Base-by-base conservation (phyloP, 1,284 basidiomycete genomes). In the Cutaneotrichosporon arboriforme region DNA sequence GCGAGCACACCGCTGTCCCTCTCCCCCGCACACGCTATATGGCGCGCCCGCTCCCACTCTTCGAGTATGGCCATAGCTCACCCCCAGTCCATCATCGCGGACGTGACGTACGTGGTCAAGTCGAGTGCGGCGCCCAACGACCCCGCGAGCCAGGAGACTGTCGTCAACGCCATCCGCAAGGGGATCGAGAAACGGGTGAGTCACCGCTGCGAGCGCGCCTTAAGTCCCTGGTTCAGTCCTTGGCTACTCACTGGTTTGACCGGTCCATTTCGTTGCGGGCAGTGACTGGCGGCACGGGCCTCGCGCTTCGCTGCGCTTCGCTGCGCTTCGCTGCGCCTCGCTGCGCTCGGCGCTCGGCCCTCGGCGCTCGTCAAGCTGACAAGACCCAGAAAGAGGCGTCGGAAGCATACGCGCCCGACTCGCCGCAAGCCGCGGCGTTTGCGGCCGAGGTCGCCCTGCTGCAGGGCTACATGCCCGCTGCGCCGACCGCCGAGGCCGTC, bases 91-190 rank as follows among this genome's bases (percentile, higher is more conserved):
- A 63, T 71, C 23, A 47, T 73, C n/a, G 67, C 70, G 5, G 72
- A 73, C 51, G 62, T 72, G 34, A 71, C 69, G 2, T 66, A 71
- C 49, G 55, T 54, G 12, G 63, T 63, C 34, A 73, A 73, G 61
- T 60, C 64, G 8, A 56, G 61, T 10, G 48, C 65, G 8, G 63
- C 67, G 46, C 72, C 70, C 3, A 66, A 62, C 35, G 66, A 66
- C 21, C 65, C 66, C 13, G 54, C 66, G 8, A 50, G 59, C 10
- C 62, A 71, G 44, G 64, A 66, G 44, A 54, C 59, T 13, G 65
- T 72, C 15, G 61, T 73, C 31, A 58, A 48, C 21, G 61, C 67
- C 1, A 35, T 73, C 21, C 61, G 68, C 18, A 72, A 72, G 59
- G 66, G 65, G 17, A 65, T 73, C 22, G 55, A 64, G 14, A 65